Evolutionary conservation across 2,329 filamentous ascomycete genomes (phyloP).

Genomic region (Fusarium staphyleae): DNA sequence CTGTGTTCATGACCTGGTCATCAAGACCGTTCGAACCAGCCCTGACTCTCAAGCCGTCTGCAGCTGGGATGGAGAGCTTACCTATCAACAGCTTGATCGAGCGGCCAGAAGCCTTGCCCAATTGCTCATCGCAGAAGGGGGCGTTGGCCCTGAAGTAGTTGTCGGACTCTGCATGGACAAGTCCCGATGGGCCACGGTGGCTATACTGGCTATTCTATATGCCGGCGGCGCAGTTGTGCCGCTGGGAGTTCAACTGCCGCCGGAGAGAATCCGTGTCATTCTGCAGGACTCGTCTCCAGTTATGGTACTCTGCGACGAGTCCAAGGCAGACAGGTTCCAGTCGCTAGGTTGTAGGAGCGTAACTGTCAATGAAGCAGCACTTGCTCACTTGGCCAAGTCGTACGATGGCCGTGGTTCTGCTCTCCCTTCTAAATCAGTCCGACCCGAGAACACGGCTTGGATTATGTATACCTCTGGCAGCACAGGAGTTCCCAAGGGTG

Average conservation of each 20-base stretch:
- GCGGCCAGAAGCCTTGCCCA: background rate
- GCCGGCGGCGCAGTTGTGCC: background rate
- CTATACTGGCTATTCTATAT: background rate
- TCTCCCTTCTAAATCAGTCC: background rate
- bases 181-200: background rate
- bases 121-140: background rate
- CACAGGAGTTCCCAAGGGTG: background rate
- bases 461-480: background rate
- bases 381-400: background rate
- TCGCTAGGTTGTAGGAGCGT: background rate
- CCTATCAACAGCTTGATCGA: background rate
- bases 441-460: background rate
- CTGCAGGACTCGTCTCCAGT: background rate
- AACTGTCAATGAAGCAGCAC: background rate
- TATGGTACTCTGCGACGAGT: background rate
- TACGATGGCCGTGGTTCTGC: background rate
- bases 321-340: background rate
- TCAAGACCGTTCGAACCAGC: background rate
- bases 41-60: background rate
- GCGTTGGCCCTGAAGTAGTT: background rate
- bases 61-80: background rate
- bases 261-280: background rate
- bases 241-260: background rate
- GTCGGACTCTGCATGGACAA: background rate
- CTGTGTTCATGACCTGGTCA: constrained; percentile 1